Evolutionary conservation across 345 rosid species (phyloP), one percentile per base, ranked within the genome.

Genomic region (Combretum micranthum): DNA sequence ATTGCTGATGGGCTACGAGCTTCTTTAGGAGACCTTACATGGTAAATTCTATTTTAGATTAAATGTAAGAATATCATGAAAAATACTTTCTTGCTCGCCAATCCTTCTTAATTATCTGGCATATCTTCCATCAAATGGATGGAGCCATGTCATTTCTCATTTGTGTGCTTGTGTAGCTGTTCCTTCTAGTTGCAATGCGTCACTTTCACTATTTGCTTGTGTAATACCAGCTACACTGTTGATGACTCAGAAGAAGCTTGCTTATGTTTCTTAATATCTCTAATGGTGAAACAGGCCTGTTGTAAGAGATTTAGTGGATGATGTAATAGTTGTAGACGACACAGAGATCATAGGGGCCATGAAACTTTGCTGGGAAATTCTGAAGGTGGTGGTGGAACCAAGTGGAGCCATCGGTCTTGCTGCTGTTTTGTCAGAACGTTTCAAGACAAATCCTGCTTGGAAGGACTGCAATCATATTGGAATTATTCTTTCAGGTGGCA

Each of bases 401-500:
- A 91, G 98, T 64, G 95, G 98, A 64, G 95, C 88, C 72, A 88
- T 88, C 62, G 95, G 98, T 50, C 87, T 91, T 39, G 98, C 98
- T 0, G 98, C 90, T 54, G 88, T 84, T 71, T 67, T 86, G 65
- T 86, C 92, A 1, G 67, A 75, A 43, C 64, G 72, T 62, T 91
- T 86, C 63, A 71, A 70, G 70, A 72, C 54, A 49, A 77, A 83
- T 64, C 82, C 84, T 48, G 63, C 61, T 25, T 81, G 80, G 87
- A 60, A 70, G 53, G 82, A 81, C 51, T 62, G 83, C 78, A 80
- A 62, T 64, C 70, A 67, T 64, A 73, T 86, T 18, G 96, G 88
- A 22, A 81, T 88, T 68, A 47, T 86, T 60, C 64, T 83, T 21
- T 86, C 96, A 7, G 95, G 95, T 61, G 96, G 96, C 57, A 92